phyloP scores from a whole-genome alignment of 192 early-diverging fungal species.

The Umbelopsis sp. region DNA sequence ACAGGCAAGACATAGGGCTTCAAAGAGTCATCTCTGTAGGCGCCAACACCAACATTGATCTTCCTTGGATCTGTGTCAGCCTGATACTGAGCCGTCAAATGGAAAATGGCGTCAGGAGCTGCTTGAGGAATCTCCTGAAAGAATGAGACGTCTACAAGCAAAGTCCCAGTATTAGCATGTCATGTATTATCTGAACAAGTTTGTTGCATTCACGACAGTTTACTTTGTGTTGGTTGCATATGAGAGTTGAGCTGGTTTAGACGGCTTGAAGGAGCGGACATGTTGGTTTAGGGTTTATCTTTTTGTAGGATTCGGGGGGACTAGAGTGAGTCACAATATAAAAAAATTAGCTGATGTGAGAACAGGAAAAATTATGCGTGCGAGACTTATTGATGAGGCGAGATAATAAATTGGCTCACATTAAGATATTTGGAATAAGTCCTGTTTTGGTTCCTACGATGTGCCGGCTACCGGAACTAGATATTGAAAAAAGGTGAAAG shows the following conservation, averaged over 20 bases:
- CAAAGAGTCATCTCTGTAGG: slow-evolving; percentile 89
- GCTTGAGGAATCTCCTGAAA: slow-evolving; percentile 61
- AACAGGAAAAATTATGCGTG: not conserved
- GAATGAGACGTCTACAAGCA: slow-evolving; percentile 38
- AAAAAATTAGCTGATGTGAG: too few species aligned
- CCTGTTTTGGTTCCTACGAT: not conserved
- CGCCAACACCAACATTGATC: slow-evolving; percentile 95
- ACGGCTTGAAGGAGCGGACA: slow-evolving; percentile 16
- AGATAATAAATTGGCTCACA: not conserved
- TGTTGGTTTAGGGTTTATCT: slow-evolving; percentile 2
- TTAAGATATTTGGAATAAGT: too few species aligned
- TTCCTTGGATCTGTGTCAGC: slow-evolving; percentile 79
- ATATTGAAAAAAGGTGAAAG: too few species aligned
- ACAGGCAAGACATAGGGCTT: slow-evolving; percentile 96
- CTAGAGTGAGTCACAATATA: slow-evolving; percentile 13
- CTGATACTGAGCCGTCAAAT: slow-evolving; percentile 82
- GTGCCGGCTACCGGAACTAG: not conserved
- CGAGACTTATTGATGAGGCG: not conserved
- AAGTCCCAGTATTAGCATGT: not conserved
- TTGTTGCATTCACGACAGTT: not conserved
- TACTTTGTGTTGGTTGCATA: slow-evolving; percentile 19
- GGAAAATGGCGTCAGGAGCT: slow-evolving; percentile 90
- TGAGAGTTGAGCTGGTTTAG: slow-evolving; percentile 17
- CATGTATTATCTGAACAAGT: too few species aligned
- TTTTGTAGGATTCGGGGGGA: not conserved